These are phyloP conservation scores for Brasilioporus rufonigricans DNA, from an alignment of 768 basidiomycete species.

Conservation along the genomic window DNA sequence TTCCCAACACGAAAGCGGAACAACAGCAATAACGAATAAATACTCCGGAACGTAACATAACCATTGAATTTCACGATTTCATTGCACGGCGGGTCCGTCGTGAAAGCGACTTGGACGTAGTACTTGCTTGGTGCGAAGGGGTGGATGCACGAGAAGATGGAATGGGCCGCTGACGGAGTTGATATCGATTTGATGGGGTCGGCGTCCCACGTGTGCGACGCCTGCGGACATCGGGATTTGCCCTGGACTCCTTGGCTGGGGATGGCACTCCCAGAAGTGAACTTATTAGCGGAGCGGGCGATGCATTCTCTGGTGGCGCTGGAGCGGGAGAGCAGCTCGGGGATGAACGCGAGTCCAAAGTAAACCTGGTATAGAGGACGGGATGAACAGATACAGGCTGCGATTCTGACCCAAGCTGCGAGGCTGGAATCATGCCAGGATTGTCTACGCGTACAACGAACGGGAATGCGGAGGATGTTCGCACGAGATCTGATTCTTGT, in stretches of 20 bases:
- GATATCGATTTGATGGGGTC: constrained; percentile 24
- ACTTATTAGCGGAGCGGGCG: constrained; percentile 7
- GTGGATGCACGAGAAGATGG: constrained; percentile 12
- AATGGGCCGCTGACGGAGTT: constrained; percentile 30
- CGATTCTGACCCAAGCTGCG: constrained; percentile 36
- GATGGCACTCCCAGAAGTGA: constrained; percentile 10
- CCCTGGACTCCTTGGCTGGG: constrained; percentile 4
- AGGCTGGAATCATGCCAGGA: constrained; percentile 33
- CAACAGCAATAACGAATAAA: constrained; percentile 39
- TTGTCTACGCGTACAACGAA: constrained; percentile 31
- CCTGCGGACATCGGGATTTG: constrained; percentile 6
- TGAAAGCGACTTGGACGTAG: constrained; percentile 13
- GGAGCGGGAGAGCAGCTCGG: constrained; percentile 1
- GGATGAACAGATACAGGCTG: constrained; percentile 30
- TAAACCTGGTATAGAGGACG: constrained; percentile 38
- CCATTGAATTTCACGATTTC: not conserved
- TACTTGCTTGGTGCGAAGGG: constrained; percentile 14
- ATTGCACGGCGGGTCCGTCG: constrained; percentile 14
- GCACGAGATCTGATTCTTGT: constrained; percentile 45
- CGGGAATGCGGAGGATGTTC: constrained; percentile 43
- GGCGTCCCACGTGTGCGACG: constrained; percentile 9
- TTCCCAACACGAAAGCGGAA: constrained; percentile 14
- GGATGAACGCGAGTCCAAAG: constrained; percentile 27
- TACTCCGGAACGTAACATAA: constrained; percentile 11
- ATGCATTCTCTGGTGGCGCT: constrained; percentile 2